These are phyloP conservation scores for Alloteropsis semialata DNA, from an alignment of 176 grass and related monocot genomes.

Conservation along the genomic window DNA sequence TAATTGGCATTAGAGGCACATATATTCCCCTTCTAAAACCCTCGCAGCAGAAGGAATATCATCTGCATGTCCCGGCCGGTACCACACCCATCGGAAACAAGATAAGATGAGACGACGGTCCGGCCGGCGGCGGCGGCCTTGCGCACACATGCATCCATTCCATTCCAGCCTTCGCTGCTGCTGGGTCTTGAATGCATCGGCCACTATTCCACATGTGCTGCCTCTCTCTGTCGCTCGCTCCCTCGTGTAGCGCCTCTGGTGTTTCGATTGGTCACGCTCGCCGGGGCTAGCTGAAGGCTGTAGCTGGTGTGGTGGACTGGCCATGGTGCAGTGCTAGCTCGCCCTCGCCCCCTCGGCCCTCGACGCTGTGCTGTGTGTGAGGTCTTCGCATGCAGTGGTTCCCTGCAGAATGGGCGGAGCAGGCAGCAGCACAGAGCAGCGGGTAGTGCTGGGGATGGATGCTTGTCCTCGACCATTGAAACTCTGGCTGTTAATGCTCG, in stretches of 20 bases:
- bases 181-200: constrained; percentile 28
- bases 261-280: constrained; percentile 7
- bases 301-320: no score
- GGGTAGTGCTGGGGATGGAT: not conserved
- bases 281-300: not conserved
- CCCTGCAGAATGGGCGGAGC: constrained; percentile 13
- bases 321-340: not conserved
- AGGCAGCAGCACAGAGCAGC: not conserved
- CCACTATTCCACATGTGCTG: not conserved
- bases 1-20: constrained; percentile 27
- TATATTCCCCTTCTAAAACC: constrained; percentile 33
- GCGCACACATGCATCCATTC: not conserved
- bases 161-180: not conserved
- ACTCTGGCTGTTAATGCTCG: constrained; percentile 42
- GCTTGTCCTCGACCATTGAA: constrained; percentile 37
- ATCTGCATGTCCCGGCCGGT: not conserved
- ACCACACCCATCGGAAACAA: constrained; percentile 22
- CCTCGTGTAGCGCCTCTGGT: not conserved
- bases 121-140: not conserved
- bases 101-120: not conserved
- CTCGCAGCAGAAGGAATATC: constrained; percentile 10
- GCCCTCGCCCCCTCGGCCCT: not conserved
- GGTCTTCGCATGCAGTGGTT: not conserved
- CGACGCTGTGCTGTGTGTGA: not conserved
- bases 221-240: not conserved